Percentiles rank a stretch among this genome's conserved stretches.
phyloP scores from a whole-genome alignment of 192 early-diverging fungal species.

The Spizellomyces sp. region DNA sequence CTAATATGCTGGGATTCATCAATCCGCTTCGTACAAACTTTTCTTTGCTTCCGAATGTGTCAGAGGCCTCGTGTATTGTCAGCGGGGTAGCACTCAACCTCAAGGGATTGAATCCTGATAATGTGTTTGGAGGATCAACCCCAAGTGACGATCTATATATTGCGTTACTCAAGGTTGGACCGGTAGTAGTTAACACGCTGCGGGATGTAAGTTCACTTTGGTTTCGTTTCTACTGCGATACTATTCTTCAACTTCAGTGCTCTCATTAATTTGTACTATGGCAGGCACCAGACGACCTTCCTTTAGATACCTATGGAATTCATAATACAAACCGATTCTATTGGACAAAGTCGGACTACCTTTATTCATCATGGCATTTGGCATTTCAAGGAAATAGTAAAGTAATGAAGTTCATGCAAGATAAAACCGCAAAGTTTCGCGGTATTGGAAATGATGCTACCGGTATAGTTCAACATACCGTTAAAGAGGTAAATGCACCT shows the following conservation, averaged over 20 bases:
- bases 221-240: not conserved
- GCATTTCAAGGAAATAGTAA: not conserved
- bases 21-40: not conserved
- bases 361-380: not conserved
- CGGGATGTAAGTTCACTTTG: not conserved
- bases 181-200: not conserved
- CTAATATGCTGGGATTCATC: not conserved
- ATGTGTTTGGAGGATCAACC: constrained; percentile 1
- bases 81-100: not conserved
- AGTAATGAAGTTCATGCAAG: not conserved
- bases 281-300: not conserved
- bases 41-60: not conserved
- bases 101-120: not conserved
- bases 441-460: not conserved
- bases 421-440: not conserved
- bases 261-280: not conserved
- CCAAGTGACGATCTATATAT: not conserved
- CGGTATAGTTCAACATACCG: not conserved
- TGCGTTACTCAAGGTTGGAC: not conserved
- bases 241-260: not conserved
- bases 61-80: not conserved
- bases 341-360: not conserved
- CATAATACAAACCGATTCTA: not conserved
- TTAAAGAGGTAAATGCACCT: not conserved
- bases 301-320: not conserved